Evolutionary conservation across 163 green algal species (phyloP), one percentile per base, ranked within the genome.

Genomic region (Scenedesmus sp.): DNA sequence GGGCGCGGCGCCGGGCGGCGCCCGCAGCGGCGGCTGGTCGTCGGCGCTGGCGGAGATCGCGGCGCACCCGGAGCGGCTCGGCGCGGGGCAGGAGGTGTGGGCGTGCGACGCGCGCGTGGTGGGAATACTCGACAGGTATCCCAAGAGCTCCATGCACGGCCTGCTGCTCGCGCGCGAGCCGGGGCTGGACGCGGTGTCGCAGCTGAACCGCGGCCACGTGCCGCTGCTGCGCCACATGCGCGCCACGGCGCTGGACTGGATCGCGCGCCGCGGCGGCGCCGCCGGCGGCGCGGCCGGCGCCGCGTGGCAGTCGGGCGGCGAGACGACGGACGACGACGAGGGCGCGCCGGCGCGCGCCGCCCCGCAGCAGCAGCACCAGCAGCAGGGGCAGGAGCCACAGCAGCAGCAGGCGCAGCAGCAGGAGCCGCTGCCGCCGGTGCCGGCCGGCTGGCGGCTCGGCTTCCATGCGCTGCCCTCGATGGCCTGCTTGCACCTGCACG

Each of bases 401-500:
- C 60, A 80, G 22, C 58, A 36, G 29, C 45, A 63, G 53, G 4
- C 63, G 4, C 29, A 74, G 60, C 53, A 58, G 56, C n/a, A 58
- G 58, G 42, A 72, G 57, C 1, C 24, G 47, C 45, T 13, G 14
- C 5, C 9, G 22, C 9, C 20, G 11, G 24, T 82, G 20, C 75
- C 75, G 22, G 14, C 13, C 17, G 75, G 75, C 20, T 82, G 63
- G 63, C 39, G 28, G 26, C 10, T 53, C 3, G 75, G 75, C 18
- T 82, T 82, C 57, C 75, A 82, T 54, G 50, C 72, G 22, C 53
- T 87, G 6, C 91, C 91, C 18, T 92, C 83, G 15, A 92, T 96
- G 85, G 71, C 44, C 11, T 92, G 95, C 76, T 85, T 97, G 60
- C 92, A 97, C 80, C 71, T 97, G 57, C 93, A 97, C 79, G 88